These are phyloP conservation scores for Sonneratia caseolaris DNA, from an alignment of 345 rosid genomes.

Conservation along the genomic window DNA sequence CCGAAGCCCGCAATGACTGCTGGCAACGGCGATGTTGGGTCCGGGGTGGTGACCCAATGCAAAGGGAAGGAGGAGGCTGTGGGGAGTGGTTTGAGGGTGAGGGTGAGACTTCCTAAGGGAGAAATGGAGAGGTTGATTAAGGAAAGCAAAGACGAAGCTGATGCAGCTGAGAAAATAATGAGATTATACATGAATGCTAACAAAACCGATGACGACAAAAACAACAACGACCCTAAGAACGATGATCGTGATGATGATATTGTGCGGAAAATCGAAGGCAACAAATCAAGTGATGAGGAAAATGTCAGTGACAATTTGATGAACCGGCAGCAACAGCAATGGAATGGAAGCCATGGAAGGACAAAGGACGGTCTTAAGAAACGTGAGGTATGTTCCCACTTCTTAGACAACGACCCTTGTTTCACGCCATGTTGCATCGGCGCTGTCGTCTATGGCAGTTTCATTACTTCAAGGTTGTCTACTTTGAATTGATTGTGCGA, in stretches of 20 bases:
- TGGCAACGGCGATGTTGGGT: neutral
- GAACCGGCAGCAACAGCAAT: slow-evolving; percentile 11
- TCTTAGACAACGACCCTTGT: slow-evolving; percentile 10
- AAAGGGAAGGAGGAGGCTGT: neutral
- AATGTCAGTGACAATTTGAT: neutral
- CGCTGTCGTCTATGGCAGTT: neutral
- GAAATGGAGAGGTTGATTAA: slow-evolving; percentile 58
- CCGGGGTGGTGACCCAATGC: neutral
- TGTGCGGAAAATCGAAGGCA: too few relatives aligned
- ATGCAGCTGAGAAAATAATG: slow-evolving; percentile 61
- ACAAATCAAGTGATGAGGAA: neutral
- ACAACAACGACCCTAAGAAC: neutral
- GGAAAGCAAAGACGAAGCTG: slow-evolving; percentile 48
- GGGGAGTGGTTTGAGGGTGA: slow-evolving; percentile 31
- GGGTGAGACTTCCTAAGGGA: slow-evolving; percentile 53
- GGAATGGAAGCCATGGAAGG: slow-evolving; percentile 16
- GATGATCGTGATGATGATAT: neutral
- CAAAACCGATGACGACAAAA: neutral
- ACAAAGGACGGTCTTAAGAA: slow-evolving; percentile 25
- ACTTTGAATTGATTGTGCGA: neutral
- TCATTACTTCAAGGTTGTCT: neutral
- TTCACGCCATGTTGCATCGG: slow-evolving; percentile 9
- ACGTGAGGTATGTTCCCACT: slow-evolving; percentile 37
- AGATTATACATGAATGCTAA: slow-evolving; percentile 33
- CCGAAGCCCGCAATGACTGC: slow-evolving; percentile 11